Conservation (phyloP, 75 land plant species). For the Cupressus sempervirens region DNA sequence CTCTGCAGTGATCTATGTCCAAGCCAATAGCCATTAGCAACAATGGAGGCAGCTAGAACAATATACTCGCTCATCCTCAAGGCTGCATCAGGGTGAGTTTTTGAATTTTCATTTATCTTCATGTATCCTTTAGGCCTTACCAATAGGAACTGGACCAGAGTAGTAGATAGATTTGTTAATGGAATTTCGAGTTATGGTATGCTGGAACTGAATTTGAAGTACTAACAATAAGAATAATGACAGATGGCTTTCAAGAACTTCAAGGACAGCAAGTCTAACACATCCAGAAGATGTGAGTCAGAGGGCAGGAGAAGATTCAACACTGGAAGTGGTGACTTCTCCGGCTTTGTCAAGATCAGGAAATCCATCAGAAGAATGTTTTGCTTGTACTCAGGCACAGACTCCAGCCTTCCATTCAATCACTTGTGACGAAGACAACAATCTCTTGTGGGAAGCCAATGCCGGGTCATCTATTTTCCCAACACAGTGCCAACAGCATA, state of each 20-base stretch:
- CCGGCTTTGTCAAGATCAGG: constrained; percentile 6
- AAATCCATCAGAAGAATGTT: constrained; percentile 42
- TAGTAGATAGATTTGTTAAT: not conserved
- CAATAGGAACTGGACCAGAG: not conserved
- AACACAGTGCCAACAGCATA: constrained; percentile 16
- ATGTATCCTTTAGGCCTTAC: not conserved
- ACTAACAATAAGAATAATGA: not conserved
- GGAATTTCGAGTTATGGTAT: not conserved
- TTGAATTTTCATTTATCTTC: not conserved
- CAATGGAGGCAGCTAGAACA: not conserved
- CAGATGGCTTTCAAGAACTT: not conserved
- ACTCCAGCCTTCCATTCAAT: constrained; percentile 78
- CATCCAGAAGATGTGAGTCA: not conserved
- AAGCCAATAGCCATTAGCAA: not conserved
- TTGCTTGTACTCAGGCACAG: constrained; percentile 68
- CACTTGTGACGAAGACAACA: constrained; percentile 49
- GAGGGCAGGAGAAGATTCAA: not conserved
- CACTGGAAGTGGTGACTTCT: not conserved
- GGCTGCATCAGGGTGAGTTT: not conserved
- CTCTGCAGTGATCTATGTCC: not conserved
- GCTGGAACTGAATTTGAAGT: not conserved
- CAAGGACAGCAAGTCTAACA: not conserved
- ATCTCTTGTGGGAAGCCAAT: constrained; percentile 62
- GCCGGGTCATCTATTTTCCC: constrained; percentile 61
- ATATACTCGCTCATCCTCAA: not conserved